Percentiles rank a stretch among this genome's conserved stretches.
These are phyloP conservation scores for Bacidia gigantensis DNA, from an alignment of 495 filamentous ascomycete species.

Conservation along the genomic window DNA sequence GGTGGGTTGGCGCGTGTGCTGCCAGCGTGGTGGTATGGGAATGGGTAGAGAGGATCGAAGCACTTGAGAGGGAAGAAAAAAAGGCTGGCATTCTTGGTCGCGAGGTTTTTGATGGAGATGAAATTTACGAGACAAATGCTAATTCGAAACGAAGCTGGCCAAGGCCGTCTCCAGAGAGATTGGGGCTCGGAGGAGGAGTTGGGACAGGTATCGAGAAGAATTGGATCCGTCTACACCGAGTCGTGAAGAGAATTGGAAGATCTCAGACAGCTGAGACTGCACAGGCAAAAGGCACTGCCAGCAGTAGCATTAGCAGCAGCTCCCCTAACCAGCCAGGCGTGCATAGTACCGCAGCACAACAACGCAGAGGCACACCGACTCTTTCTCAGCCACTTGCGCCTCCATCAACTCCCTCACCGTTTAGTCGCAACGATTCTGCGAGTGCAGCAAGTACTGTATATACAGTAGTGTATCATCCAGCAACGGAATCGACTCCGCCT, in stretches of 20 bases:
- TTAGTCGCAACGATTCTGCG: slow-evolving; percentile 65
- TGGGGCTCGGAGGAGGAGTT: slow-evolving; percentile 24
- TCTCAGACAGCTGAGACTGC: background rate
- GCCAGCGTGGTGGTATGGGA: slow-evolving; percentile 98
- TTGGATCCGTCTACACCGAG: slow-evolving; percentile 32
- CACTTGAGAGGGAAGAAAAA: slow-evolving; percentile 85
- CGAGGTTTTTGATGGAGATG: slow-evolving; percentile 93
- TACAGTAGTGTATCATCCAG: slow-evolving; percentile 67
- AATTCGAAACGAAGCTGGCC: slow-evolving; percentile 42
- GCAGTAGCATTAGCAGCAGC: background rate
- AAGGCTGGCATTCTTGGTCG: slow-evolving; percentile 90
- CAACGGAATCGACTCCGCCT: slow-evolving; percentile 50
- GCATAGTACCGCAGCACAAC: too few species aligned
- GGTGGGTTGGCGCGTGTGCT: slow-evolving; percentile 93
- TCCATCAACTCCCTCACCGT: slow-evolving; percentile 49
- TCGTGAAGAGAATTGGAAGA: slow-evolving; percentile 23
- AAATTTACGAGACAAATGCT: slow-evolving; percentile 71
- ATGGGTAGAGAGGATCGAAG: slow-evolving; percentile 98
- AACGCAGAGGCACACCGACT: too few species aligned
- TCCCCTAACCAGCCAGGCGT: too few species aligned
- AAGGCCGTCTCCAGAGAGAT: background rate
- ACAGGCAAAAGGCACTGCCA: slow-evolving; percentile 20
- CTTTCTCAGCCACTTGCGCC: slow-evolving; percentile 21
- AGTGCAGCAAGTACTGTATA: slow-evolving; percentile 76
- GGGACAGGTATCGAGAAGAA: slow-evolving; percentile 29